These are phyloP conservation scores for Myxozyma mucilagina DNA, from an alignment of 805 yeast species.

Conservation along the genomic window DNA sequence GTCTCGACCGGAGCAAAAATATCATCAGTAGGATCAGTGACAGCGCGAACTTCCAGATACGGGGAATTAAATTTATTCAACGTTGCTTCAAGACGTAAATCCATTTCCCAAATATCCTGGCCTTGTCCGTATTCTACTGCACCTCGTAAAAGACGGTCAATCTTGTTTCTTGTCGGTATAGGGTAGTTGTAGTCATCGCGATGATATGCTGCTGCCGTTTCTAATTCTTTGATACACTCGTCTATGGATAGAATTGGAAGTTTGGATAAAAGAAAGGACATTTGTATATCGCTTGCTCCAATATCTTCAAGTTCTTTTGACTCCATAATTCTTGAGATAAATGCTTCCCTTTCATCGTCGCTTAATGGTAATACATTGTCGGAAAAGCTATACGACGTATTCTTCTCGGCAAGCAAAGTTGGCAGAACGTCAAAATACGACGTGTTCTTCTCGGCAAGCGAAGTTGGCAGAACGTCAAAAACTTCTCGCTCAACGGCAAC, in stretches of 20 bases:
- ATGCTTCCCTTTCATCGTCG: conserved; percentile 7
- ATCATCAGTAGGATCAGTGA: conserved; percentile 44
- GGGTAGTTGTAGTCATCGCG: conserved; percentile 16
- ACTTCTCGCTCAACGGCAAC: conserved; percentile 3
- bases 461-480: background rate
- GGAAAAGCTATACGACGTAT: background rate
- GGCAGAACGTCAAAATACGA: too few relatives aligned
- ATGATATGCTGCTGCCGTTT: conserved; percentile 7
- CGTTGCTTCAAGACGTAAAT: conserved; percentile 22
- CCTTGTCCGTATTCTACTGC: conserved; percentile 17
- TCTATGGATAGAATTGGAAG: conserved; percentile 29
- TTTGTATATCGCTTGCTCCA: conserved; percentile 37
- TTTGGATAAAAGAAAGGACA: background rate
- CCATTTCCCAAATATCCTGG: conserved; percentile 19
- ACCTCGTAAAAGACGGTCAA: conserved; percentile 12
- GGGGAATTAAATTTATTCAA: conserved; percentile 40
- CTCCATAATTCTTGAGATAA: conserved; percentile 6
- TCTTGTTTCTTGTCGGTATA: conserved; percentile 4
- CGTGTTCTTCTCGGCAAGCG: background rate
- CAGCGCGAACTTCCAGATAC: conserved; percentile 61
- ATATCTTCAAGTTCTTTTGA: conserved; percentile 27
- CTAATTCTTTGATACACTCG: conserved; percentile 42
- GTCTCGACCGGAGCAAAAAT: conserved; percentile 50
- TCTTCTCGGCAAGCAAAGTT: background rate
- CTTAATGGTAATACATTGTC: background rate